Evolutionary conservation across 2,329 filamentous ascomycete species (phyloP).

Genomic region (Ilyonectria mors-panacis): DNA sequence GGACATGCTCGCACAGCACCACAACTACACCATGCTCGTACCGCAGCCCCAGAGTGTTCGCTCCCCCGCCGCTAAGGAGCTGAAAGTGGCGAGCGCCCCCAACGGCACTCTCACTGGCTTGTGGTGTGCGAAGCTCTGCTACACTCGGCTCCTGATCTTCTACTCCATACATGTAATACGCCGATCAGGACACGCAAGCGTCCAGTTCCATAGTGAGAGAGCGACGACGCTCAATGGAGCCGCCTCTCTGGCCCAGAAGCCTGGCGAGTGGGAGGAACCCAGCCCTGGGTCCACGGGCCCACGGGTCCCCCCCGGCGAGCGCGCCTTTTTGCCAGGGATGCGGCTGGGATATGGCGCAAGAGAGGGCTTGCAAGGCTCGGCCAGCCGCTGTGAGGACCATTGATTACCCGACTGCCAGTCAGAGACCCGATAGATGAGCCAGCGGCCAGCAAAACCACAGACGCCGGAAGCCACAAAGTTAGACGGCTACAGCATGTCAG

Average conservation of each 20-base stretch:
- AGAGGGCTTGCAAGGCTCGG: slow-evolving; percentile 44
- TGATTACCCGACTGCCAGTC: slow-evolving; percentile 30
- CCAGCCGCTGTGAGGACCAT: slow-evolving; percentile 31
- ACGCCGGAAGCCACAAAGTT: slow-evolving; percentile 21
- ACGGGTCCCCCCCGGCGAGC: slow-evolving; percentile 34
- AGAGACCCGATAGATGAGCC: slow-evolving; percentile 8
- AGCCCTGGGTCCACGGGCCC: slow-evolving; percentile 39
- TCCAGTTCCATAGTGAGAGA: slow-evolving; percentile 30
- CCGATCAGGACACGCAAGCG: slow-evolving; percentile 47
- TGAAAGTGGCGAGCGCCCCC: slow-evolving; percentile 3
- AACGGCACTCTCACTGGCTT: slow-evolving; percentile 16
- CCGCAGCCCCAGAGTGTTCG: slow-evolving; percentile 1
- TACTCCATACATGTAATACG: slow-evolving; percentile 14
- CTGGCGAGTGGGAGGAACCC: slow-evolving; percentile 21
- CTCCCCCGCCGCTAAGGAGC: slow-evolving; percentile 5
- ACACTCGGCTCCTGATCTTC: slow-evolving; percentile 10
- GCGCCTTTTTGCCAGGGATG: slow-evolving; percentile 25
- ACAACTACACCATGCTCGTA: slow-evolving; percentile 1
- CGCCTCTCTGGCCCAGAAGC: slow-evolving; percentile 31
- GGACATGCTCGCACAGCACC: slow-evolving; percentile 8
- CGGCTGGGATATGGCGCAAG: slow-evolving; percentile 47
- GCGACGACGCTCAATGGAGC: slow-evolving; percentile 32
- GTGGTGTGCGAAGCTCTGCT: slow-evolving; percentile 3
- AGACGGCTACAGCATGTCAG: slow-evolving; percentile 27
- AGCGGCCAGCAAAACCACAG: slow-evolving; percentile 4